Evolutionary conservation across 208 protist species (phyloP), one percentile per base, ranked within the genome.

Genomic region (Naegleria lovaniensis): DNA sequence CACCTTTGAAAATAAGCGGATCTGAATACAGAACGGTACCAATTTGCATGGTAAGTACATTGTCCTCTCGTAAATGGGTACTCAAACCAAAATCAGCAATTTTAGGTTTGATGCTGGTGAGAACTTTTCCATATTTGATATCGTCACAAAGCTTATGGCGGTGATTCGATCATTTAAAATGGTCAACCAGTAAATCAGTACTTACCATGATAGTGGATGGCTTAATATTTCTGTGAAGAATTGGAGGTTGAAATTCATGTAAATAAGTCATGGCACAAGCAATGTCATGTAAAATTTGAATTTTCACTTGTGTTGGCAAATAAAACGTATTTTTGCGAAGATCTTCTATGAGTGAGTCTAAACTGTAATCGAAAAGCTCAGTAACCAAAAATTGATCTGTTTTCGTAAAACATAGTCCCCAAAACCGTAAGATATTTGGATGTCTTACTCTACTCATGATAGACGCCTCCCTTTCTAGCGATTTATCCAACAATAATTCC

Each of bases 181-280:
- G 1, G 43, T 7, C 43, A 1, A 48, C 7, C n/a, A n/a, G n/a
- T n/a, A 22, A 36, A 36, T 33, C 25, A 15, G 33, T 38, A 85
- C 83, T 85, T 85, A 85, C 83, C 16, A 85, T 25, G 29, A 85
- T 85, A 48, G 29, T 85, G 1, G 83, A 85, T 29, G 40, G 83
- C 41, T 85, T 85, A 29, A 85, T 43, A 48, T 85, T 33, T 51
- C 83, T 39, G 38, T 85, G 83, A 29, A 40, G 15, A 40, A 85
- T 39, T 38, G 83, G 83, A 25, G 83, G 83, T 19, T 39, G 9
- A n/a, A 85, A 48, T 39, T 39, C 33, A 85, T 85, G 83, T 48
- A 85, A 48, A 85, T 85, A 85, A 43, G 13, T 85, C 83, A 85
- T 85, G 19, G 39, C n/a, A 40, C 15, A 43, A 19, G 83, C 83